Evolutionary conservation across 805 yeast genomes (phyloP), one percentile per base, ranked within the genome.

Genomic region (Candida corydali): DNA sequence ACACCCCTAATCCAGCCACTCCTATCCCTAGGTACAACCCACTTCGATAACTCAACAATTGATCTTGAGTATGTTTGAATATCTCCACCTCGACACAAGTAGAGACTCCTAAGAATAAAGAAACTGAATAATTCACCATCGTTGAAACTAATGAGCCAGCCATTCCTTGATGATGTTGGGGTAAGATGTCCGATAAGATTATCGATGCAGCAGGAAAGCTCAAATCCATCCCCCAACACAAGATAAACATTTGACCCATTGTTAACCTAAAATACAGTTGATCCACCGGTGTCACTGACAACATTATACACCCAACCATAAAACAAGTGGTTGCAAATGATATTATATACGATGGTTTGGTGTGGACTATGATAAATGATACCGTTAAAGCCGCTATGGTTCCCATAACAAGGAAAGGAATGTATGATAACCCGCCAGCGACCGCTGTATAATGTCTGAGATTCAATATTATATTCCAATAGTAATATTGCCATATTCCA

Each of bases 191-290:
- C 6, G 82, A 73, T 28, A 83, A 54, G 10, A 80, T 69, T 33
- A 83, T 66, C 0, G 87, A 75, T 0, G 84, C 79, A 1, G 89
- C 80, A 0, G 93, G 91, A 55, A 82, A 84, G 18, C 85, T 77
- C 54, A 80, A 61, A 53, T 84, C 91, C 88, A 84, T 82, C 2
- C 87, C 94, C 67, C 79, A 80, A 10, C 80, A 72, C 4, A 76
- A 58, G 5, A 83, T 57, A 12, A 78, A 46, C 66, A 74, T 64
- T 20, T 74, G 70, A 3, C 81, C 78, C 49, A 84, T 69, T 2
- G 75, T 55, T 50, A 77, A 68, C 6, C 70, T 63, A 73, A 77
- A 84, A 51, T 71, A 85, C 0, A 74, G 62, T 51, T 82, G 84
- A 36, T 73, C 47, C 1, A 72, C 70, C 0, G 88, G 87, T 34